Evolutionary conservation across 345 rosid genomes (phyloP).

Genomic region (Eucalyptus tenuipes): DNA sequence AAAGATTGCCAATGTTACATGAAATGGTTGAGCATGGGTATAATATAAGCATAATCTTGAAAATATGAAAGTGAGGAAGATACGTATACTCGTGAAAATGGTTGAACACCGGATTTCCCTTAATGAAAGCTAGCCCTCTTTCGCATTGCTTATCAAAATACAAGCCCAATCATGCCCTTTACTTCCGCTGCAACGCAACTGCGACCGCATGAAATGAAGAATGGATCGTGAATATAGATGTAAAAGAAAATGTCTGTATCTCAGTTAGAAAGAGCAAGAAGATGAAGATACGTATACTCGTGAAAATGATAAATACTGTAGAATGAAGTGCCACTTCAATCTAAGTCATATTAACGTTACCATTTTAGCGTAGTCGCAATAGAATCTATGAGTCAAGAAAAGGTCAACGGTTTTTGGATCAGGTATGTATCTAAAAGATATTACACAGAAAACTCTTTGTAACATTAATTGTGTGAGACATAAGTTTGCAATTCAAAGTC

Average conservation of each 20-base stretch:
- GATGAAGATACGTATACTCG: not conserved
- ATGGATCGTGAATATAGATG: not conserved
- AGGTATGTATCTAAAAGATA: not conserved
- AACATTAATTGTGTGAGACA: not conserved
- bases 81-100: no score
- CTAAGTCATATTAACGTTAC: not conserved
- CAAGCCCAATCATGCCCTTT: not conserved
- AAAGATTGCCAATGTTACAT: not conserved
- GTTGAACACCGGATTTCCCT: not conserved
- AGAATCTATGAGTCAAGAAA: not conserved
- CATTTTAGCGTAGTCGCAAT: not conserved
- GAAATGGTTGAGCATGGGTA: not conserved
- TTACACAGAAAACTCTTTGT: not conserved
- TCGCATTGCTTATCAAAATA: not conserved
- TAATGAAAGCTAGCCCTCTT: not conserved
- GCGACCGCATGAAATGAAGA: not conserved
- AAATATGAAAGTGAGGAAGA: not conserved
- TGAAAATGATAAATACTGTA: not conserved
- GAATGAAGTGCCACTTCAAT: not conserved
- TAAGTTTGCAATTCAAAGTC: not conserved
- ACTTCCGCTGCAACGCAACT: not conserved
- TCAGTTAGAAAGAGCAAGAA: not conserved
- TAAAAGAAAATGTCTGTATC: not conserved
- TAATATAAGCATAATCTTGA: not conserved
- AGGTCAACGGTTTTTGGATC: not conserved